Evolutionary conservation across 2,329 filamentous ascomycete species (phyloP).

Genomic region (Bipolaris sorokiniana): DNA sequence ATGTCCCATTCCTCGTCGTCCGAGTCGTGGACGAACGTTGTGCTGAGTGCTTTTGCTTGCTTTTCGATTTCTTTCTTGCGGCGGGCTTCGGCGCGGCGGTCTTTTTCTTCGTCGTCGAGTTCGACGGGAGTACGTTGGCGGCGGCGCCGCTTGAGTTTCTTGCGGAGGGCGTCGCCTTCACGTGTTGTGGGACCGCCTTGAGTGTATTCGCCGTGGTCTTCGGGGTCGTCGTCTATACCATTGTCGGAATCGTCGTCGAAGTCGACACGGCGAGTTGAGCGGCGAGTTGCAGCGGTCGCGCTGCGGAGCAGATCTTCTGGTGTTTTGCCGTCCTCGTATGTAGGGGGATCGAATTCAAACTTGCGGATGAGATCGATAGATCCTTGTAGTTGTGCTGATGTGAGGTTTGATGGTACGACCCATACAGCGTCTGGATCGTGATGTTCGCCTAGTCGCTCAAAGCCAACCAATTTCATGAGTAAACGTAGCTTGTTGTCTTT

Average conservation of each 20-base stretch:
- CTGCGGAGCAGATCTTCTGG: conserved; percentile 81
- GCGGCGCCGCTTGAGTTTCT: conserved; percentile 62
- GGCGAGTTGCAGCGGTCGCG: conserved; percentile 60
- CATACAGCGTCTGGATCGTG: conserved; percentile 79
- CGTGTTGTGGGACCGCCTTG: conserved; percentile 68
- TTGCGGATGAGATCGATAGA: conserved; percentile 75
- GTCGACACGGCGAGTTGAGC: conserved; percentile 56
- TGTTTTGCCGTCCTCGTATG: conserved; percentile 74
- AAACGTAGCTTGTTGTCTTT: conserved; percentile 88
- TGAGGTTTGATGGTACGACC: conserved; percentile 73
- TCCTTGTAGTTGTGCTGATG: conserved; percentile 70
- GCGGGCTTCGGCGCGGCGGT: conserved; percentile 66
- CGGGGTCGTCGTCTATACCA: conserved; percentile 62
- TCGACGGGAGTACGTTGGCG: conserved; percentile 62
- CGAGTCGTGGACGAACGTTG: conserved; percentile 77
- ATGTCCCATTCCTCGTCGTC: conserved; percentile 89
- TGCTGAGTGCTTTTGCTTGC: conserved; percentile 80
- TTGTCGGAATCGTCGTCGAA: conserved; percentile 76
- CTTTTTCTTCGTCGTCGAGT: conserved; percentile 65
- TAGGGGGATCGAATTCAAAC: conserved; percentile 77
- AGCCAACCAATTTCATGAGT: conserved; percentile 76
- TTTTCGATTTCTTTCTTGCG: conserved; percentile 77
- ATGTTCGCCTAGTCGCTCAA: conserved; percentile 68
- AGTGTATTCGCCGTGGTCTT: conserved; percentile 68
- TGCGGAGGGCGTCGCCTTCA: conserved; percentile 62